These are phyloP conservation scores for Prunus persica DNA, from an alignment of 306 rosid species.

Conservation along the genomic window Prunus_persica_NCBIv2 NC_034016.1:11531501-11532000, in stretches of 20 bases:
- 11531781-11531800: too few species aligned
- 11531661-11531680: not conserved
- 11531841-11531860: fast-evolving
- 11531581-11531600: not conserved
- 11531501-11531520: not conserved
- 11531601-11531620: not conserved
- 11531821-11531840: too few species aligned
- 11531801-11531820: fast-evolving
- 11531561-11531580: not conserved
- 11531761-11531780: not conserved
- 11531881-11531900: too few species aligned
- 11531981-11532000: too few species aligned
- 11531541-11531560: not conserved
- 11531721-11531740: not conserved
- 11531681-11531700: conserved; percentile 9
- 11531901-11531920: too few species aligned
- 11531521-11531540: not conserved
- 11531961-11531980: too few species aligned
- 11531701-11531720: not conserved
- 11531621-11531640: not conserved
- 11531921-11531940: too few species aligned
- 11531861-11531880: too few species aligned
- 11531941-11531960: too few species aligned
- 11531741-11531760: not conserved
- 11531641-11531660: not conserved